Conservation (phyloP, 2,329 filamentous ascomycete genomes). For the Polytolypa hystricis region DNA sequence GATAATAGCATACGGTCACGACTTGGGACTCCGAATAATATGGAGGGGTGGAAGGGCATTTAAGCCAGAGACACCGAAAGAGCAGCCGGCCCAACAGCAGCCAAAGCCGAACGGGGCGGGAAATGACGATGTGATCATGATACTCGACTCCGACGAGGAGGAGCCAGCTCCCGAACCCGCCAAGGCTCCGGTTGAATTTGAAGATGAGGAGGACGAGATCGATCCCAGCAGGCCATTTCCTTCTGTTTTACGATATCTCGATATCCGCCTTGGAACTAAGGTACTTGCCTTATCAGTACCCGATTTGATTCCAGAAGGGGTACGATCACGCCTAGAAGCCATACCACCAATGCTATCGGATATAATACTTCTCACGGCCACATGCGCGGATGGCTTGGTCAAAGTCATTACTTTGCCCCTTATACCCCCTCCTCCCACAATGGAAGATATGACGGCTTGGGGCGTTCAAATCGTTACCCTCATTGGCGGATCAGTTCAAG, state of each 20-base stretch:
- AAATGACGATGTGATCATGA: constrained; percentile 39
- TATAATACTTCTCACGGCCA: constrained; percentile 43
- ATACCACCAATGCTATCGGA: constrained; percentile 38
- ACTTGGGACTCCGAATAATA: constrained; percentile 45
- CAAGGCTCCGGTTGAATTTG: constrained; percentile 32
- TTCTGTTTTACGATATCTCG: constrained; percentile 42
- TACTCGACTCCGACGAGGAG: constrained; percentile 48
- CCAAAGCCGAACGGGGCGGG: constrained; percentile 31
- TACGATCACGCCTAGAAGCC: constrained; percentile 29
- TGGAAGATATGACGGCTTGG: constrained; percentile 24
- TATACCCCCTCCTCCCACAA: constrained; percentile 37
- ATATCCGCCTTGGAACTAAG: constrained; percentile 43
- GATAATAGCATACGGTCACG: constrained; percentile 49
- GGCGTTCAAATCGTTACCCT: constrained; percentile 41
- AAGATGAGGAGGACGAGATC: constrained; percentile 47
- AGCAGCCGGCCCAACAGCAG: constrained; percentile 14
- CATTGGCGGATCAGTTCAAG: constrained; percentile 35
- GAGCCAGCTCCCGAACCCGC: constrained; percentile 29
- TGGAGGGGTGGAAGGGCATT: constrained; percentile 49
- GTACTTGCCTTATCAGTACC: constrained; percentile 43
- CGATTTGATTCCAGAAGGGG: constrained; percentile 32
- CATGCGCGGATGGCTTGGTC: constrained; percentile 47
- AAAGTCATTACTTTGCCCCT: constrained; percentile 46
- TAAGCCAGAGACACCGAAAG: constrained; percentile 21
- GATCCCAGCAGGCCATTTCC: constrained; percentile 46